A percentile compares a stretch with the other conserved stretches of the same genome.
Evolutionary conservation across 2,329 filamentous ascomycete genomes (phyloP).

Genomic region (Chaetomium globosum): DNA sequence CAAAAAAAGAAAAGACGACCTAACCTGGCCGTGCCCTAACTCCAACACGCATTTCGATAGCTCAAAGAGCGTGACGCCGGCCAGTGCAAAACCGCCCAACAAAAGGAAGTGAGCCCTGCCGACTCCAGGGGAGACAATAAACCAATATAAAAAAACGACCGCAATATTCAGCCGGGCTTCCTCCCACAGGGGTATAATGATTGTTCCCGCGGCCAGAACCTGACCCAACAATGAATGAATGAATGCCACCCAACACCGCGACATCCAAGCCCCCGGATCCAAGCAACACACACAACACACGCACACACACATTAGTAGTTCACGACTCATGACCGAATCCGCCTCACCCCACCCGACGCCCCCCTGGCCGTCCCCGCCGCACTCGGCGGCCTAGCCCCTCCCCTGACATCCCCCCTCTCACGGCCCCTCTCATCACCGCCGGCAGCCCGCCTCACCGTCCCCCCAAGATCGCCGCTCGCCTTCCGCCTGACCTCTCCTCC

Average conservation of each 20-base stretch:
- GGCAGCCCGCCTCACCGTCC: neutral
- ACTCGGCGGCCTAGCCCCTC: slow-evolving; percentile 53
- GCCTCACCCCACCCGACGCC: slow-evolving; percentile 14
- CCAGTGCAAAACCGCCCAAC: slow-evolving; percentile 6
- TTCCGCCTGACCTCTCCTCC: slow-evolving; percentile 10
- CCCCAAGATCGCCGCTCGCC: neutral
- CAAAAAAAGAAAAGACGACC: neutral
- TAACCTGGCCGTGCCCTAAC: neutral
- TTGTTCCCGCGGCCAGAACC: neutral
- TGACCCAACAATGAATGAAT: neutral
- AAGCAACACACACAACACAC: neutral
- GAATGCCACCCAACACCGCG: neutral
- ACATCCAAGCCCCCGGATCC: neutral
- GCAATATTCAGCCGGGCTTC: neutral
- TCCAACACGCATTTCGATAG: slow-evolving; percentile 2
- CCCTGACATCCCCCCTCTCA: slow-evolving; percentile 52
- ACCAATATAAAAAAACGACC: neutral
- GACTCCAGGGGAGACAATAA: neutral
- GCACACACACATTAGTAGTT: neutral
- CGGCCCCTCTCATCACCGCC: slow-evolving; percentile 43
- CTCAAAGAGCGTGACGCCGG: neutral
- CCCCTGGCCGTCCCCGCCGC: slow-evolving; percentile 8
- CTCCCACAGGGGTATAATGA: neutral
- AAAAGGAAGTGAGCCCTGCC: neutral
- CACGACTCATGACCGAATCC: slow-evolving; percentile 26